Evolutionary conservation across 371 early-diverging fungal species (phyloP), one percentile per base, ranked within the genome.

Genomic region (Rhizopus delemar): DNA sequence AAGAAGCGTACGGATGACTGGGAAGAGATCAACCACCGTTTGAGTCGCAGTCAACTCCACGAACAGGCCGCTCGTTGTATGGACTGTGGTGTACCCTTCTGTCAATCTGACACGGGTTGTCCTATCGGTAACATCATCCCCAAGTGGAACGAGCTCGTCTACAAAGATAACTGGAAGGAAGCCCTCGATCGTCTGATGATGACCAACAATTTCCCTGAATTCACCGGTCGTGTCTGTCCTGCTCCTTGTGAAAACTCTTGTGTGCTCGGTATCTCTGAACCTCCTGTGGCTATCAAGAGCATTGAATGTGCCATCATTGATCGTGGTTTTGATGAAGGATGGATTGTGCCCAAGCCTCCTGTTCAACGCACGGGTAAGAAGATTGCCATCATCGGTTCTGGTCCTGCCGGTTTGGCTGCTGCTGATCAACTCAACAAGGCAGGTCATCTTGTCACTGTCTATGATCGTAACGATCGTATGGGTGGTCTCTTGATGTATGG

Each of bases 181-280:
- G 98, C 98, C 6, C 84, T 94, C 36, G 90, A 93, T 65, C 90
- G 97, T 48, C 82, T 98, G 38, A 74, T 93, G 70, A 87, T 94
- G 85, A 98, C 98, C 62, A 96, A 96, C 86, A 98, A 98, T 83
- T 98, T 98, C 85, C 98, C 98, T 46, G 93, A 93, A 74, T 93
- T 93, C 66, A 91, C 92, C 43, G 91, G 69, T 56, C 63, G 70
- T 61, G 72, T 76, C 11, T 68, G 97, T 74, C 97, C 97, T 9
- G 94, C 95, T 49, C 96, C 96, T 9, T 96, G 97, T 75, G 96
- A 95, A 72, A 55, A 50, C 29, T 88, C 95, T 13, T 94, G 95
- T 70, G 90, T 90, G 6, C 77, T 96, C 4, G 96, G 96, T 36
- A 94, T 98, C 64, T 93, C 86, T 68, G 93, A 91, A 66, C 75